phyloP scores from a whole-genome alignment of 2,329 filamentous ascomycete genomes.

The Tolypocladium nubicola region DNA sequence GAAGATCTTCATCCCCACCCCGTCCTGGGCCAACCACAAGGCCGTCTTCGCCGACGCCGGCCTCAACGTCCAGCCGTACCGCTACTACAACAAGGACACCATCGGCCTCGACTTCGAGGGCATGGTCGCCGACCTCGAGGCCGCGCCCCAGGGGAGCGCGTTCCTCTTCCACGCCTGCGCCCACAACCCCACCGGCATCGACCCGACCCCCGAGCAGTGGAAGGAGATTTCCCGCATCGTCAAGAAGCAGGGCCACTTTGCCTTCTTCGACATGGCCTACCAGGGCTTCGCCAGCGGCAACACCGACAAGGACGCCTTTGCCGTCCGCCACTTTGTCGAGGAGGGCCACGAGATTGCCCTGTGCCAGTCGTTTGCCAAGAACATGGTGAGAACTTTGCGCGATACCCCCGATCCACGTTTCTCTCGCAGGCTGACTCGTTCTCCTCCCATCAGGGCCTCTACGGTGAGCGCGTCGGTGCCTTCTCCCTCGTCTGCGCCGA shows the following conservation, averaged over 20 bases:
- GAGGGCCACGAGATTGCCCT: constrained; percentile 83
- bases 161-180: constrained; percentile 95
- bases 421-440: not conserved
- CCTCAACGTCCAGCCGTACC: constrained; percentile 86
- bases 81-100: constrained; percentile 98
- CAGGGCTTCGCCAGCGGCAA: constrained; percentile 94
- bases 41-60: constrained; percentile 93
- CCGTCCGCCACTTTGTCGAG: constrained; percentile 85
- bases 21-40: constrained; percentile 97
- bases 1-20: constrained; percentile 92
- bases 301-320: constrained; percentile 86
- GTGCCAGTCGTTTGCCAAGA: constrained; percentile 95
- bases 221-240: constrained; percentile 77
- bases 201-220: constrained; percentile 90
- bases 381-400: constrained; percentile 58
- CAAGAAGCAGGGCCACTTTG: constrained; percentile 78
- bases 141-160: constrained; percentile 74
- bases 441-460: constrained; percentile 58
- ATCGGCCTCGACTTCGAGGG: constrained; percentile 97
- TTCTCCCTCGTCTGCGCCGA: constrained; percentile 86
- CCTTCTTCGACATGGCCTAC: constrained; percentile 99
- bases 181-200: constrained; percentile 95
- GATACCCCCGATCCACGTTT: not conserved
- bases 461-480: constrained; percentile 94
- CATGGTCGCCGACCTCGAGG: constrained; percentile 82